Evolutionary conservation across 1,139 yeast genomes (phyloP), one percentile per base, ranked within the genome.

Genomic region (Yamadazyma blattariae): DNA sequence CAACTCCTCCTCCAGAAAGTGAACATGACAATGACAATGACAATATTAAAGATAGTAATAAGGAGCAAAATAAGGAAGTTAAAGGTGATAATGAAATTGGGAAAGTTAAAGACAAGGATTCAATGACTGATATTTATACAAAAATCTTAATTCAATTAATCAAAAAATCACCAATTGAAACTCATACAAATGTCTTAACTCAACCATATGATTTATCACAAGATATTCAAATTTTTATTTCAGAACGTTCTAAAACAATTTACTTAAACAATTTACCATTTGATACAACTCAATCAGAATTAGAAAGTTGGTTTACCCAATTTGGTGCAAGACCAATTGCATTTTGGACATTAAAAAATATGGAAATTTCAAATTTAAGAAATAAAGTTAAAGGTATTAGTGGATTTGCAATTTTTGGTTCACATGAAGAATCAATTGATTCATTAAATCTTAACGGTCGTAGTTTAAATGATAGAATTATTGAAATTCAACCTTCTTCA

Each of bases 301-400:
- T 90, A 34, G 97, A 90, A 61, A 74, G 83, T 27, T 90, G 97
- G 96, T 88, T 88, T 53, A 79, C 89, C 4, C 95, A 85, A 53
- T 82, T 75, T 53, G 95, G 95, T 2, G 84, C 88, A 3, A 71
- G 92, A 32, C 95, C 96, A 1, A 73, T 86, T 33, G 94, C 96
- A 7, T 86, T 88, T 54, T 88, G 96, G 96, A 81, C 94, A 1
- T 67, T 89, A 37, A 82, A 82, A 51, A 68, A 72, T 12, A 71
- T 79, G 25, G 83, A 79, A 27, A 44, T 37, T 14, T 37, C 35
- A 12, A 32, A 38, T 21, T 7, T 26, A 18, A 46, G 40, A 11
- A 28, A 27, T n/a, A 51, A 48, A 33, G 20, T 36, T n/a, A 57
- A 49, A 37, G 60, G 63, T 9, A 63, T 73, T 9, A 69, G 85